Evolutionary conservation across 495 filamentous ascomycete species (phyloP), one percentile per base, ranked within the genome.

Genomic region (Penicillium chermesinum): DNA sequence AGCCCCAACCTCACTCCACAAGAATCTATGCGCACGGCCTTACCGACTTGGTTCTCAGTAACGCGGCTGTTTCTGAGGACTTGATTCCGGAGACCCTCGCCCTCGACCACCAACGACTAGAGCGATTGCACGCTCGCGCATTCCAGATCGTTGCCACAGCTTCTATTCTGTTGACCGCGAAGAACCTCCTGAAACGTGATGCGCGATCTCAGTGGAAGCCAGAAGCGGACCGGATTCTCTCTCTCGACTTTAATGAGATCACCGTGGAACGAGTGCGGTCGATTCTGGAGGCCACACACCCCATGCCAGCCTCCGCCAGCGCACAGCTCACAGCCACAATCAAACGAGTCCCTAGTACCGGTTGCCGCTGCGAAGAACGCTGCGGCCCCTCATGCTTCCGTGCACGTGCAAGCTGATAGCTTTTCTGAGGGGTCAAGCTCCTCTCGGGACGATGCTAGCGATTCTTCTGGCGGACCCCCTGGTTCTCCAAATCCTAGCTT

Each of bases 111-210:
- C 79, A 80, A 36, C 86, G 94, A 17, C 73, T 91, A 22, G 64
- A 69, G 18, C 76, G 78, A 21, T 73, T 89, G 33, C 86, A 90
- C 20, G 71, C 73, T 6, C 75, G 84, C 22, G 78, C 83, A 8
- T 80, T 91, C 46, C 82, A 83, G 38, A 84, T 93, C 52, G 80
- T 90, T 17, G 87, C 88, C 15, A 80, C 89, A 7, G 87, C 88
- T 14, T 78, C 83, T 16, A 90, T 97, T 45, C 74, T 95, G 6
- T 66, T 97, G 25, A 94, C 94, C 1, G 89, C 87, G 54, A 98
- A 98, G 74, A 97, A 95, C 59, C 75, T 96, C 9, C 82, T 98
- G 38, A 95, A 94, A 66, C 85, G 93, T 16, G 91, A 97, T 64
- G 86, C 90, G 15, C 84, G 93, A 22, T 82, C 79, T 2, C 86